Evolutionary conservation across 352 stramenopile genomes (phyloP).

Genomic region (Phytophthora nicotianae): DNA sequence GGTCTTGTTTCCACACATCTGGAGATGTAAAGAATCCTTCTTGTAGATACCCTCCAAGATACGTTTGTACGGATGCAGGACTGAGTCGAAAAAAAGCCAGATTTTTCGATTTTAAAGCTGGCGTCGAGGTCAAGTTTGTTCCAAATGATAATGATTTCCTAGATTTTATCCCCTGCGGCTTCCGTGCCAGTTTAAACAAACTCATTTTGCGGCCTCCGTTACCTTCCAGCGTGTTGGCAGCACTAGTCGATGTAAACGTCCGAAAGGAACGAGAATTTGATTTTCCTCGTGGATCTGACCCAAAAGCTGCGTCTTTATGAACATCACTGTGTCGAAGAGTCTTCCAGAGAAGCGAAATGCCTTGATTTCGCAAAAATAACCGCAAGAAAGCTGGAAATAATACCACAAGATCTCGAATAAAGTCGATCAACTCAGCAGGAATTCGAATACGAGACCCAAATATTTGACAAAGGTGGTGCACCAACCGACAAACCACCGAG

Average conservation of each 20-base stretch:
- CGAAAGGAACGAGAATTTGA: constrained; percentile 19
- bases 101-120: constrained; percentile 11
- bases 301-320: constrained; percentile 3
- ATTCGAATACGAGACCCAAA: constrained; percentile 42
- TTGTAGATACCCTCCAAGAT: constrained; percentile 32
- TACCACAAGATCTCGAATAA: constrained; percentile 49
- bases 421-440: constrained; percentile 40
- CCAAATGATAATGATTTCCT: constrained; percentile 27
- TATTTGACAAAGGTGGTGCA: constrained; percentile 57
- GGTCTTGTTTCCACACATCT: constrained; percentile 22
- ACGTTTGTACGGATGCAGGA: constrained; percentile 34
- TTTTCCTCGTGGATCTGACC: constrained; percentile 3
- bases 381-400: constrained; percentile 40
- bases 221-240: constrained; percentile 11
- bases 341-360: constrained; percentile 51
- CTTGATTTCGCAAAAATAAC: constrained; percentile 55
- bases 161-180: constrained; percentile 24
- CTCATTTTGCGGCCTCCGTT: constrained; percentile 21
- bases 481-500: constrained; percentile 38
- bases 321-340: constrained; percentile 40
- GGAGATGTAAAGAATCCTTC: constrained; percentile 29
- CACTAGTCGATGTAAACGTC: neutral
- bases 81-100: constrained; percentile 44
- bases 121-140: neutral
- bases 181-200: constrained; percentile 20